Evolutionary conservation across 2,329 filamentous ascomycete genomes (phyloP).

Genomic region (Exophiala spinifera): DNA sequence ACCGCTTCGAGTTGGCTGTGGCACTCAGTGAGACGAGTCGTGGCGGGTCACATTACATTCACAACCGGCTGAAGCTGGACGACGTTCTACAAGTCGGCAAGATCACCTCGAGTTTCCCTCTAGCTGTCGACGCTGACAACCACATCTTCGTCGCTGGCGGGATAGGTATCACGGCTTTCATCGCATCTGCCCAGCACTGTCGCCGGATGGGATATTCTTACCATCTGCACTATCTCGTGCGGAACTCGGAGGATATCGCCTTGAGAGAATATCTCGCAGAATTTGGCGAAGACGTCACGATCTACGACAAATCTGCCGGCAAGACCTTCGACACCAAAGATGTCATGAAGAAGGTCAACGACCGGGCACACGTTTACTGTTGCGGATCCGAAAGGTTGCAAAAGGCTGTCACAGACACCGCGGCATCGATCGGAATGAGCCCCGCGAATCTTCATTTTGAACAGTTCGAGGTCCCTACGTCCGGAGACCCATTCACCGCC

Average conservation of each 20-base stretch:
- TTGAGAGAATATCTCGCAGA: slow-evolving; percentile 4
- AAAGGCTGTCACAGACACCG: slow-evolving; percentile 1
- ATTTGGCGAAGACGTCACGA: slow-evolving; percentile 5
- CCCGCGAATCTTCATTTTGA: slow-evolving; percentile 14
- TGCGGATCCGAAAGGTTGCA: slow-evolving; percentile 11
- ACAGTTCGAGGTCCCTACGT: slow-evolving; percentile 12
- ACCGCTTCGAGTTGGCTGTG: slow-evolving; percentile 57
- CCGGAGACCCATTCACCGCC: slow-evolving; percentile 11
- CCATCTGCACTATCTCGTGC: slow-evolving; percentile 10
- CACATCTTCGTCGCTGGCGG: slow-evolving; percentile 64
- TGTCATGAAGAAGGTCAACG: slow-evolving; percentile 2
- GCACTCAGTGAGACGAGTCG: slow-evolving; percentile 54
- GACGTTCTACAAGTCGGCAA: slow-evolving; percentile 52
- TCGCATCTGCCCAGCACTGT: slow-evolving; percentile 45
- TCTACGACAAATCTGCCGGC: slow-evolving; percentile 14
- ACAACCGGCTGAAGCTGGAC: slow-evolving; percentile 48
- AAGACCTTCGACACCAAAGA: slow-evolving; percentile 2
- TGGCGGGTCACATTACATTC: slow-evolving; percentile 61
- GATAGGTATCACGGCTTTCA: slow-evolving; percentile 65
- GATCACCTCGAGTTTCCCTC: slow-evolving; percentile 50
- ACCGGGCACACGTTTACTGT: slow-evolving; percentile 11
- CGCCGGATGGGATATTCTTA: background rate
- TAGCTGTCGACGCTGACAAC: slow-evolving; percentile 49
- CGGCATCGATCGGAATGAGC: slow-evolving; percentile 2
- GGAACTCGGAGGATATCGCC: slow-evolving; percentile 6